Percentiles rank a stretch among this genome's conserved stretches.
Evolutionary conservation across 768 basidiomycete species (phyloP).

Genomic region (Boletus subparvulus): DNA sequence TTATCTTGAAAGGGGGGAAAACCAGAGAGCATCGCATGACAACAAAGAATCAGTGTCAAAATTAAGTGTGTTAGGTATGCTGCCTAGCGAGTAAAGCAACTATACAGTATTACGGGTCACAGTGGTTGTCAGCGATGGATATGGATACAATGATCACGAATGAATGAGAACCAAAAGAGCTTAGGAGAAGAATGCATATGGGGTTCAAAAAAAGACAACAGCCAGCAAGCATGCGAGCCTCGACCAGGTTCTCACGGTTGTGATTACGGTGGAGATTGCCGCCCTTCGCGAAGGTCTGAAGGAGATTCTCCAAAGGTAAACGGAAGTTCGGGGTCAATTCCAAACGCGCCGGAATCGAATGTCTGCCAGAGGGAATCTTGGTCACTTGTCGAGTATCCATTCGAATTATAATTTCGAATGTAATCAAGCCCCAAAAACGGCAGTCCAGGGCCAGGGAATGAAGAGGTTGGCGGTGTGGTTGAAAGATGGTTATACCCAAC

Average conservation of each 20-base stretch:
- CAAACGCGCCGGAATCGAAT: slow-evolving; percentile 74
- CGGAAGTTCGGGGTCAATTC: slow-evolving; percentile 73
- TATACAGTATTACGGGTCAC: slow-evolving; percentile 23
- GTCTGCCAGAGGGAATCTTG: slow-evolving; percentile 51
- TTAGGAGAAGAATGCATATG: slow-evolving; percentile 14
- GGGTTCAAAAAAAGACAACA: slow-evolving; percentile 13
- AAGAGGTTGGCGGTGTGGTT: slow-evolving; percentile 58
- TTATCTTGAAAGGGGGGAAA: not conserved
- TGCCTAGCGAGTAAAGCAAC: slow-evolving; percentile 27
- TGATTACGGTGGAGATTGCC: slow-evolving; percentile 27
- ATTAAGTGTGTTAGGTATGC: slow-evolving; percentile 31
- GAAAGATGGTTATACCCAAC: slow-evolving; percentile 47
- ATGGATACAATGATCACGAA: slow-evolving; percentile 32
- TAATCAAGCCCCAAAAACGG: slow-evolving; percentile 85
- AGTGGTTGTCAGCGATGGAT: slow-evolving; percentile 22
- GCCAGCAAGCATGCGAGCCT: not conserved
- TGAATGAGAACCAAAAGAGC: not conserved
- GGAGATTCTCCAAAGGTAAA: slow-evolving; percentile 52
- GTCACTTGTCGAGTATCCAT: slow-evolving; percentile 36
- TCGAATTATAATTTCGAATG: slow-evolving; percentile 72
- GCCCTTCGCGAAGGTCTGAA: slow-evolving; percentile 29
- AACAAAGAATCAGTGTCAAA: slow-evolving; percentile 7
- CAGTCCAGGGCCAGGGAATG: slow-evolving; percentile 70
- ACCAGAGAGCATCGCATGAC: not conserved
- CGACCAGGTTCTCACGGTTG: slow-evolving; percentile 16